A percentile compares a stretch with the other conserved stretches of the same genome.
Conservation (phyloP, 1,139 yeast species). For the Insectozyma bohioensis region DNA sequence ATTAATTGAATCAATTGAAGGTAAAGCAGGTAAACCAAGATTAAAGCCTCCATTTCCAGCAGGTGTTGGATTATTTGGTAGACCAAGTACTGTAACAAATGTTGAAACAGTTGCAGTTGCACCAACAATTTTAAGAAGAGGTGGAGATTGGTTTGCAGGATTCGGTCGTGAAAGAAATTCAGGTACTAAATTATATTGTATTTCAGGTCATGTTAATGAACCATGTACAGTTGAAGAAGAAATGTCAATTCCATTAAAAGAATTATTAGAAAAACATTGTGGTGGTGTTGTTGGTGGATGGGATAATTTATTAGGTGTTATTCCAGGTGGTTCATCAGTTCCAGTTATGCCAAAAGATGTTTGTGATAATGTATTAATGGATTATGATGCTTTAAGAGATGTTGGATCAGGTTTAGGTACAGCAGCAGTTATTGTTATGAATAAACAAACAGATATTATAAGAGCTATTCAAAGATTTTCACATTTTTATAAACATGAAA, state of each 20-base stretch:
- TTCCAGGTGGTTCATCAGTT: slow-evolving; percentile 88
- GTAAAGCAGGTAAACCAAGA: slow-evolving; percentile 91
- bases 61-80: slow-evolving; percentile 86
- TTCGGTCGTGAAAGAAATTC: slow-evolving; percentile 83
- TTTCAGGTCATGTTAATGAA: slow-evolving; percentile 86
- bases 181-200: slow-evolving; percentile 81
- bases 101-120: slow-evolving; percentile 89
- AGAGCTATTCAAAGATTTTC: slow-evolving; percentile 83
- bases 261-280: slow-evolving; percentile 81
- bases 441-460: slow-evolving; percentile 78
- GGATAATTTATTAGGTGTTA: slow-evolving; percentile 83
- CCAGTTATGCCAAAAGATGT: slow-evolving; percentile 70
- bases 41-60: slow-evolving; percentile 94
- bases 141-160: slow-evolving; percentile 80
- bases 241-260: slow-evolving; percentile 83
- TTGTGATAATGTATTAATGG: slow-evolving; percentile 75
- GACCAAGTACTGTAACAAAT: slow-evolving; percentile 87
- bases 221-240: slow-evolving; percentile 93
- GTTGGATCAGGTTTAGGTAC: slow-evolving; percentile 88
- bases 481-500: slow-evolving; percentile 83
- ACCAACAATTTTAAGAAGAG: slow-evolving; percentile 85
- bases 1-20: slow-evolving; percentile 81
- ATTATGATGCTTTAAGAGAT: slow-evolving; percentile 80
- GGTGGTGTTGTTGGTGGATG: slow-evolving; percentile 91
- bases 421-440: slow-evolving; percentile 89